Conservation (phyloP, 345 rosid species). For the Citrus medica region DNA sequence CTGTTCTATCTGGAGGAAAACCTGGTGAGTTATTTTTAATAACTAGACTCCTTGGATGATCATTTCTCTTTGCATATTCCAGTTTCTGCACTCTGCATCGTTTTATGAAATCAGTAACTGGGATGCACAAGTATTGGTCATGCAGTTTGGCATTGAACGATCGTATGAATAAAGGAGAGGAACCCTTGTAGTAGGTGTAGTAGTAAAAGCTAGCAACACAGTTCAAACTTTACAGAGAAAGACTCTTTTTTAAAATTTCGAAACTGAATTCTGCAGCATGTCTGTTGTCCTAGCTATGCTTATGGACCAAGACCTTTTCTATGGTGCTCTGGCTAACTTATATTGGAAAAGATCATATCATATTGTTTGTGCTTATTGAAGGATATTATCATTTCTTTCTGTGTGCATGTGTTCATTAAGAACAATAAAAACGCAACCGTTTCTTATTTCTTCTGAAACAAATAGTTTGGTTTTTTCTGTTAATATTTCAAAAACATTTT, state of each 20-base stretch:
- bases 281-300: neutral
- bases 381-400: neutral
- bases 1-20: slow-evolving; percentile 79
- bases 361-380: neutral
- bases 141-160: neutral
- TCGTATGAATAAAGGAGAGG: neutral
- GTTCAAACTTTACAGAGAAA: neutral
- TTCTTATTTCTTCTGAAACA: neutral
- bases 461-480: neutral
- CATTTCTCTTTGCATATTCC: neutral
- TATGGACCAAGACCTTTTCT: neutral
- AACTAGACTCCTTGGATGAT: neutral
- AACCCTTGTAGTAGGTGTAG: neutral
- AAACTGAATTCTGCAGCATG: neutral
- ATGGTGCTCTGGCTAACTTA: neutral
- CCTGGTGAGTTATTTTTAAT: slow-evolving; percentile 54
- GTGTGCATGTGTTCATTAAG: neutral
- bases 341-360: neutral
- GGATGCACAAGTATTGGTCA: neutral
- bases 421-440: neutral
- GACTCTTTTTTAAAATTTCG: neutral
- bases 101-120: neutral
- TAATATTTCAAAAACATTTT: neutral
- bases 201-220: neutral
- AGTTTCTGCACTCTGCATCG: neutral